Base-by-base conservation (phyloP, 202 grass and related monocot species). In the Carex sylvatica region DNA sequence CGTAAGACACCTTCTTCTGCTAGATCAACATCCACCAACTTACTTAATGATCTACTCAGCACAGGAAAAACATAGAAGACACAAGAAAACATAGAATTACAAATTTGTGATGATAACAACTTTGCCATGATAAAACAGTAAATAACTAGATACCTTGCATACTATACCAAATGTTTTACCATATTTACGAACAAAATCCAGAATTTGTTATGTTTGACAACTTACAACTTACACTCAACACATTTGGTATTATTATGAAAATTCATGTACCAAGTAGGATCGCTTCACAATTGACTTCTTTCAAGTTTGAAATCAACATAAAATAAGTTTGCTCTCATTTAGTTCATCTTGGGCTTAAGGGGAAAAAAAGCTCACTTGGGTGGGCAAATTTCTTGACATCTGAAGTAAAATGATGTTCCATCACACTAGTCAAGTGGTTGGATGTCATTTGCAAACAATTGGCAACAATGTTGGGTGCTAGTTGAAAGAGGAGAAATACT, bases 1-100 rank as follows among this genome's bases (percentile, higher is more conserved):
- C 87, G 87, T 79, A 98, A 77, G 74, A 95, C 87, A 55, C 95
- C 95, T 91, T 98, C 95, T 93, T 98, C 95, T 47, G 90, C 92
- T 83, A 98, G 87, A 90, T 95, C 86, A 64, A 98, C 85, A 53
- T 98, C 92, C 53, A 80, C 86, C 19, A 98, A 92, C 87, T 93
- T 91, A 91, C 91, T 77, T 76, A 98, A 87, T 80, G 90, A 93
- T 88, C 95, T 98, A 88, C 44, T n/a, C 46, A 22, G 42, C 44
- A 82, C 61, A 82, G 31, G 46, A 78, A 52, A 83, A 83, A 47
- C 73, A 62, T 55, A 58, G 51, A 77, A 59, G 81, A 82, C 53
- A 82, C 79, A 64, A 70, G 55, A 52, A 83, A 82, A 47, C 73
- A 62, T 55, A 58, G 52, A 77, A 59, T 77, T 35, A 55, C 16